Percentiles rank a stretch among this genome's conserved stretches.
Conservation (phyloP, 2,329 filamentous ascomycete species). For the Albophoma yamanashiensis region DNA sequence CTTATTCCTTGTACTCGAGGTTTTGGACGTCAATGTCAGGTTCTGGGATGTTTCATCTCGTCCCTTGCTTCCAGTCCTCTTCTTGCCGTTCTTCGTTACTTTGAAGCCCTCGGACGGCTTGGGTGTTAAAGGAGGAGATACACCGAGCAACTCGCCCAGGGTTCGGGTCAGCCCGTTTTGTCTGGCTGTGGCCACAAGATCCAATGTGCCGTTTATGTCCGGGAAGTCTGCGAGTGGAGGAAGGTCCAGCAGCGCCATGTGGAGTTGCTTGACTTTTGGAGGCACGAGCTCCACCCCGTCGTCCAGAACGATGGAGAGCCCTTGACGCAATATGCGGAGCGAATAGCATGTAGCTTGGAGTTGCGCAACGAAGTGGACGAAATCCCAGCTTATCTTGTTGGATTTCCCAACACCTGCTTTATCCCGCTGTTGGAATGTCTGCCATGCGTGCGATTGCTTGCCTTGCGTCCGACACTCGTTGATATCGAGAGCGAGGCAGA, state of each 20-base stretch:
- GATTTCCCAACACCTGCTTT: not conserved
- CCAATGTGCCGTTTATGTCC: slow-evolving; percentile 6
- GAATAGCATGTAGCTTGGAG: slow-evolving; percentile 52
- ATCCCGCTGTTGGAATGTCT: slow-evolving; percentile 9
- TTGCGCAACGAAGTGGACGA: slow-evolving; percentile 51
- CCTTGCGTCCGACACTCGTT: slow-evolving; percentile 15
- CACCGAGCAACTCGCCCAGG: slow-evolving; percentile 10
- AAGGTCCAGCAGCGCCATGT: slow-evolving; percentile 10
- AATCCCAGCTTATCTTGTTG: slow-evolving; percentile 34
- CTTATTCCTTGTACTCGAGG: slow-evolving; percentile 2
- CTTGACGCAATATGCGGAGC: slow-evolving; percentile 36
- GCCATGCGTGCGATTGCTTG: slow-evolving; percentile 14
- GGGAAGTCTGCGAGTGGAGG: slow-evolving; percentile 16
- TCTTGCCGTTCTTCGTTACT: not conserved
- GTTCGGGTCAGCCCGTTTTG: slow-evolving; percentile 4
- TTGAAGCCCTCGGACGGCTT: not conserved
- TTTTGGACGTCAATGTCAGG: not conserved
- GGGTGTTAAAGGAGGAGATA: not conserved
- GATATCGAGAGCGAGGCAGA: slow-evolving; percentile 17
- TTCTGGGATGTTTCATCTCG: not conserved
- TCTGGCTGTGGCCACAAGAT: slow-evolving; percentile 8
- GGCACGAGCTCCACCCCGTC: not conserved
- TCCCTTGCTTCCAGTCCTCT: not conserved
- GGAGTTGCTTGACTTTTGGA: slow-evolving; percentile 6
- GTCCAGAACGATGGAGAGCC: slow-evolving; percentile 11